A percentile compares a stretch with the other conserved stretches of the same genome.
Evolutionary conservation across 768 basidiomycete genomes (phyloP).

Genomic region (Hygrophorus pudorinus): DNA sequence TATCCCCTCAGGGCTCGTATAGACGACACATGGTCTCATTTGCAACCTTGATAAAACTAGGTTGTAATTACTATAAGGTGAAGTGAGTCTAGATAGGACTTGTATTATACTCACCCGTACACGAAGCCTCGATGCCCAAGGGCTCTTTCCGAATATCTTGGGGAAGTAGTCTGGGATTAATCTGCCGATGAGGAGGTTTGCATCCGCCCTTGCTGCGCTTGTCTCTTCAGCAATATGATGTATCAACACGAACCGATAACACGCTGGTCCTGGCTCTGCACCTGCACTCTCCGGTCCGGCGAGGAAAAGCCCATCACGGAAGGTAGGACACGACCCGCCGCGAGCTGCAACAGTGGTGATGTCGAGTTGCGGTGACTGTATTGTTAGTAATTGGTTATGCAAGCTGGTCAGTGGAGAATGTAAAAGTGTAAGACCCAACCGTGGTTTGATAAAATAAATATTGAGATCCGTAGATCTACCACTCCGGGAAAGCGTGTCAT

Average conservation of each 20-base stretch:
- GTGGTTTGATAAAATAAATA: slow-evolving; percentile 42
- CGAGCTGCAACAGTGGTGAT: slow-evolving; percentile 97
- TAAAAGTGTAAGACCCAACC: too few species aligned
- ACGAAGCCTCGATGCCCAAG: slow-evolving; percentile 71
- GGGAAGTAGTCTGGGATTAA: slow-evolving; percentile 88
- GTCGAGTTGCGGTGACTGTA: slow-evolving; percentile 88
- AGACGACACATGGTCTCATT: slow-evolving; percentile 97
- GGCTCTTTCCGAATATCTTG: slow-evolving; percentile 91
- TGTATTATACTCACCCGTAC: too few species aligned
- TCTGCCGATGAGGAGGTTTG: slow-evolving; percentile 83
- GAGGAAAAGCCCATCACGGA: slow-evolving; percentile 82
- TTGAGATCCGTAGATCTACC: slow-evolving; percentile 58
- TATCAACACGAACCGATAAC: slow-evolving; percentile 54
- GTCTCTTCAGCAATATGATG: too few species aligned
- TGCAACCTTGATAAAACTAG: too few species aligned
- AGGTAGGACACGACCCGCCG: slow-evolving; percentile 83
- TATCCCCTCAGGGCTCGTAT: slow-evolving; percentile 86
- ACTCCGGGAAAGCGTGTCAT: slow-evolving; percentile 99
- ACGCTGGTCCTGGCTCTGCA: slow-evolving; percentile 88
- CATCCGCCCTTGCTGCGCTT: slow-evolving; percentile 92
- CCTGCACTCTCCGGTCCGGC: slow-evolving; percentile 91
- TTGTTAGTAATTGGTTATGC: too few species aligned
- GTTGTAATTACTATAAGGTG: too few species aligned
- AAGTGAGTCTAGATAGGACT: too few species aligned
- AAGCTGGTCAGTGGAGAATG: too few species aligned